Conservation (phyloP, 352 stramenopile species). For the Phytophthora palmivora region DNA sequence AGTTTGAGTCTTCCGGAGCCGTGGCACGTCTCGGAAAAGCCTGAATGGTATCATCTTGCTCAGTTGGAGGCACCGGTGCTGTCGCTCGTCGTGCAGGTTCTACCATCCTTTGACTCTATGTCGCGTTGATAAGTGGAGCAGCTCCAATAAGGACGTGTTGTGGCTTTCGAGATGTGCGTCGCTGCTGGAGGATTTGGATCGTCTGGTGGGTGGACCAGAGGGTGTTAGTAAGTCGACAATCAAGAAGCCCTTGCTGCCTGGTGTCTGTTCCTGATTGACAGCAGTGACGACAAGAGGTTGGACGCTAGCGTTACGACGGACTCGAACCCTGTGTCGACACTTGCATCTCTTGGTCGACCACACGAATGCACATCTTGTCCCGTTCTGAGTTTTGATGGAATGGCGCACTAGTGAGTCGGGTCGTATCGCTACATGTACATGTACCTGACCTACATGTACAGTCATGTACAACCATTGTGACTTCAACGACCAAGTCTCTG, state of each 20-base stretch:
- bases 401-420: constrained; percentile 4
- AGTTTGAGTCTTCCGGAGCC: constrained; percentile 14
- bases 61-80: constrained; percentile 15
- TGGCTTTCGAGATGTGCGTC: constrained; percentile 21
- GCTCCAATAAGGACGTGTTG: constrained; percentile 5
- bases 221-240: constrained; percentile 15
- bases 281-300: constrained; percentile 28
- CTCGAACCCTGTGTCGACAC: constrained; percentile 2
- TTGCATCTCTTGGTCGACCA: constrained; percentile 9
- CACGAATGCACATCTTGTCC: constrained; percentile 24
- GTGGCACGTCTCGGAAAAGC: constrained; percentile 29
- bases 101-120: constrained; percentile 31
- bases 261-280: constrained; percentile 32
- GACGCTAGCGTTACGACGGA: constrained; percentile 10
- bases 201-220: constrained; percentile 38
- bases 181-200: constrained; percentile 32
- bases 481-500: not conserved
- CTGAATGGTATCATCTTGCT: constrained; percentile 13
- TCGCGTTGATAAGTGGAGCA: constrained; percentile 32
- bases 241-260: constrained; percentile 5
- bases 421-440: constrained; percentile 1
- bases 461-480: too few relatives aligned
- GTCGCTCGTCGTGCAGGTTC: constrained; percentile 36
- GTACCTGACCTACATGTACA: not conserved
- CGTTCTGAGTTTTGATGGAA: constrained; percentile 13